Evolutionary conservation across 441 rosid genomes (phyloP).

Genomic region (Viola pubescens): DNA sequence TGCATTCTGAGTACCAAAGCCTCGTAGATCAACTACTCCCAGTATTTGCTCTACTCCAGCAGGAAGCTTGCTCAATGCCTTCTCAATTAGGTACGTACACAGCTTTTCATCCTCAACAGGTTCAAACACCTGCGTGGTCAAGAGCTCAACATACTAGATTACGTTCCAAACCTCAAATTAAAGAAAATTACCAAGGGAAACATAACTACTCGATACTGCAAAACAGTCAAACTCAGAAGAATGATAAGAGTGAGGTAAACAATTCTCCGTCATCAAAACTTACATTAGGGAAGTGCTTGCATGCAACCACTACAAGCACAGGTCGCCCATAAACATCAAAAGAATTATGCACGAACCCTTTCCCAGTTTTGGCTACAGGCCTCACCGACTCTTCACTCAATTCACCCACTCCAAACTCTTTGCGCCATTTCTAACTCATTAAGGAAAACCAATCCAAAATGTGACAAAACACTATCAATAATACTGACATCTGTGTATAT

Average conservation of each 20-base stretch:
- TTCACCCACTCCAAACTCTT: slow-evolving; percentile 62
- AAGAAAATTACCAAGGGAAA: slow-evolving; percentile 7
- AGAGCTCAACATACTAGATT: slow-evolving; percentile 9
- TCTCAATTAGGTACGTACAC: slow-evolving; percentile 62
- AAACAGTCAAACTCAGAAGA: neutral
- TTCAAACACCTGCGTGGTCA: slow-evolving; percentile 45
- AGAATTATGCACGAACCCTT: slow-evolving; percentile 65
- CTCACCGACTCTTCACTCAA: slow-evolving; percentile 59
- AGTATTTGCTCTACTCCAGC: slow-evolving; percentile 67
- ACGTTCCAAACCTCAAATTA: slow-evolving; percentile 8
- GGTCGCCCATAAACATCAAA: slow-evolving; percentile 62
- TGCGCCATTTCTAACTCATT: slow-evolving; percentile 69
- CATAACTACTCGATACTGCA: slow-evolving; percentile 3
- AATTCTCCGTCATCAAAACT: slow-evolving; percentile 23
- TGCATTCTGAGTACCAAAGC: slow-evolving; percentile 53
- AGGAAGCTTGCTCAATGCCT: slow-evolving; percentile 73
- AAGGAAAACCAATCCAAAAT: slow-evolving; percentile 22
- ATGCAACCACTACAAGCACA: slow-evolving; percentile 74
- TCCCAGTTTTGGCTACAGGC: slow-evolving; percentile 62
- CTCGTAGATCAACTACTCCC: slow-evolving; percentile 74
- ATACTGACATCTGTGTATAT: neutral
- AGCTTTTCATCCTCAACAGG: slow-evolving; percentile 67
- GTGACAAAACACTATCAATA: neutral
- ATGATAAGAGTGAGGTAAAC: neutral
- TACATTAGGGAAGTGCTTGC: slow-evolving; percentile 75